These are phyloP conservation scores for Botrytis galanthina DNA, from an alignment of 2,329 filamentous ascomycete species.

Conservation along the genomic window DNA sequence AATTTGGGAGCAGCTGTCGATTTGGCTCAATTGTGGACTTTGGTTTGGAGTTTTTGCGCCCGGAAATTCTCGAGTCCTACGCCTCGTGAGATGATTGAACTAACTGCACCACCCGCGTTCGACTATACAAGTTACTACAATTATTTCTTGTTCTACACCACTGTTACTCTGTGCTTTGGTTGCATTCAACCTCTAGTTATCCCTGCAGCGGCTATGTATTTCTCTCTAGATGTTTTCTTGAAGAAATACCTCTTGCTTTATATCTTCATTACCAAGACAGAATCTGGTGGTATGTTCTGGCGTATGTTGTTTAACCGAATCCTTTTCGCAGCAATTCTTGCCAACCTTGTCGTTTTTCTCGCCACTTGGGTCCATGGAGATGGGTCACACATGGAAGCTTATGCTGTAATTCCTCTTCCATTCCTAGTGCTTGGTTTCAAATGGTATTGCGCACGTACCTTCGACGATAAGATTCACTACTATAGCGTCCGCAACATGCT, in stretches of 20 bases:
- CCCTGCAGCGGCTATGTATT: conserved; percentile 85
- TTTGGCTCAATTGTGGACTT: conserved; percentile 80
- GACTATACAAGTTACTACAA: conserved; percentile 98
- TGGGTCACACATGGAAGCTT: conserved; percentile 59
- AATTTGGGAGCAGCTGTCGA: conserved; percentile 93
- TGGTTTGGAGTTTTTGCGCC: conserved; percentile 81
- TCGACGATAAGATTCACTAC: conserved; percentile 78
- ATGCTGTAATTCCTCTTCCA: conserved; percentile 68
- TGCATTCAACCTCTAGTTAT: conserved; percentile 85
- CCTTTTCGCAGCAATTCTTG: conserved; percentile 74
- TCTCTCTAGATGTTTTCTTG: conserved; percentile 78
- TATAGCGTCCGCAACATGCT: conserved; percentile 65
- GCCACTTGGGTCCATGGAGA: conserved; percentile 70
- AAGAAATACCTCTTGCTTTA: conserved; percentile 96
- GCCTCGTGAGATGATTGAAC: conserved; percentile 84
- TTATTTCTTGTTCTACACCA: conserved; percentile 93
- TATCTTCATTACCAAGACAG: conserved; percentile 93
- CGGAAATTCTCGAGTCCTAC: conserved; percentile 85
- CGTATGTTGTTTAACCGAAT: conserved; percentile 89
- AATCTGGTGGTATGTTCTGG: conserved; percentile 94
- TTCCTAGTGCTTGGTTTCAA: conserved; percentile 83
- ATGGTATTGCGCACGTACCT: conserved; percentile 71
- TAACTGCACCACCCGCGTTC: conserved; percentile 87
- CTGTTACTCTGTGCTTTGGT: conserved; percentile 81
- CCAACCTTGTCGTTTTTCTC: conserved; percentile 75